Conservation (phyloP, 78 protist species). For the Tieghemostelium lacteum region DNA sequence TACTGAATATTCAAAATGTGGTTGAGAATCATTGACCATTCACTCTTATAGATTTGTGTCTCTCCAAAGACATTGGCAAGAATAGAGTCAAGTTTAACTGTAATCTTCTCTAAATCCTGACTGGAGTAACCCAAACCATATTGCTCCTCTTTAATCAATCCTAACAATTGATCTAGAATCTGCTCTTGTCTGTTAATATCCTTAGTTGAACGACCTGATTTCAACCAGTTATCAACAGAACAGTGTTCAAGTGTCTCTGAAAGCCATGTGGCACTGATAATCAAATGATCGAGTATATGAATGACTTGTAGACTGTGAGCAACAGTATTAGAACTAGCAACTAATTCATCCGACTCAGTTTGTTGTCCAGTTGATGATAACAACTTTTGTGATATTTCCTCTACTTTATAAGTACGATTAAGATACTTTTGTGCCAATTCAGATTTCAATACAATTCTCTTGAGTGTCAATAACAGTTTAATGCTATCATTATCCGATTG, state of each 20-base stretch:
- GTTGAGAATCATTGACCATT: conserved; percentile 46
- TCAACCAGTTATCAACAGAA: conserved; percentile 30
- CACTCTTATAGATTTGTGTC: conserved; percentile 10
- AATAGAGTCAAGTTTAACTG: conserved; percentile 30
- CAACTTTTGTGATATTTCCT: conserved; percentile 15
- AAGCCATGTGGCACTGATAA: conserved; percentile 53
- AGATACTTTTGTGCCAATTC: conserved; percentile 43
- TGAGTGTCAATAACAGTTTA: conserved; percentile 9
- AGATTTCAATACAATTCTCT: conserved; percentile 36
- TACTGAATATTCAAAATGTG: conserved; percentile 61
- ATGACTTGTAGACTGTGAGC: conserved; percentile 49
- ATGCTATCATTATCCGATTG: conserved; percentile 45
- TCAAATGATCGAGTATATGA: conserved; percentile 55
- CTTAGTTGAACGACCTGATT: conserved; percentile 48
- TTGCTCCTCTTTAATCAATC: conserved; percentile 51
- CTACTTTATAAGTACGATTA: conserved; percentile 59
- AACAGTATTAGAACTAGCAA: conserved; percentile 25
- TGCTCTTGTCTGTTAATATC: conserved; percentile 43
- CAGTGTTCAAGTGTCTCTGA: conserved; percentile 48
- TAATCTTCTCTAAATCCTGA: conserved; percentile 38
- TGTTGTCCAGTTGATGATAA: neutral
- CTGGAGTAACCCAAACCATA: conserved; percentile 20
- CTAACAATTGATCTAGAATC: conserved; percentile 27
- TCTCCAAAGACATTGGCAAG: conserved; percentile 51
- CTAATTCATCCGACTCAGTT: neutral